phyloP scores from a whole-genome alignment of 1,284 basidiomycete species.

The Cutaneotrichosporon mucoides region DNA sequence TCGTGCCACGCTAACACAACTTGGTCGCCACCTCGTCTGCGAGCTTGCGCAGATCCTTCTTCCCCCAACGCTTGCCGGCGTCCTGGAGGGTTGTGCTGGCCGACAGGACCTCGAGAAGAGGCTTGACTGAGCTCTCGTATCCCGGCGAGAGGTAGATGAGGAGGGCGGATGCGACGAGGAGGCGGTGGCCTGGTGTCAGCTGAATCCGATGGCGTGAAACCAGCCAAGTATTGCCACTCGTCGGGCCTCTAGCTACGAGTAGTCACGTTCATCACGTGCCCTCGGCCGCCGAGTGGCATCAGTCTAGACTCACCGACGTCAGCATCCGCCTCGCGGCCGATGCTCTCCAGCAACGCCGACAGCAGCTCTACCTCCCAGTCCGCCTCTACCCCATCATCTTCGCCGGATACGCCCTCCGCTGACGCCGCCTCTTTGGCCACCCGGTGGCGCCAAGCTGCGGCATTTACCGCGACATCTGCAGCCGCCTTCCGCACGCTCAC shows the following conservation, averaged over 20 bases:
- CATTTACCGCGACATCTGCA: slow-evolving; percentile 74
- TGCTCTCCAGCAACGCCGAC: slow-evolving; percentile 69
- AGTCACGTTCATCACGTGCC: neutral
- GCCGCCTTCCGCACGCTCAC: slow-evolving; percentile 67
- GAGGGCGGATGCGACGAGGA: slow-evolving; percentile 69
- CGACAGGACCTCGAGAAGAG: slow-evolving; percentile 68
- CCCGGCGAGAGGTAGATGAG: slow-evolving; percentile 61
- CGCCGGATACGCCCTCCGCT: slow-evolving; percentile 28
- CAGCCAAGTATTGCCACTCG: too few species aligned
- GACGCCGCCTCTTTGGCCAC: slow-evolving; percentile 49
- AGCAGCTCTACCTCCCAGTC: slow-evolving; percentile 81
- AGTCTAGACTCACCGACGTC: slow-evolving; percentile 64
- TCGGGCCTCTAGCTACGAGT: too few species aligned
- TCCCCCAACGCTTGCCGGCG: slow-evolving; percentile 56
- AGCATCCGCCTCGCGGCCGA: slow-evolving; percentile 66
- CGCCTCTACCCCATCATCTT: slow-evolving; percentile 55
- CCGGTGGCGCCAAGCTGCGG: slow-evolving; percentile 61
- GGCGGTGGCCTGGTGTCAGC: slow-evolving; percentile 61
- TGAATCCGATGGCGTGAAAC: neutral
- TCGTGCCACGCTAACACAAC: slow-evolving; percentile 22
- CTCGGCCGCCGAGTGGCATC: too few species aligned
- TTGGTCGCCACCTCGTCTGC: slow-evolving; percentile 60
- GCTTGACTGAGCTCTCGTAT: slow-evolving; percentile 58
- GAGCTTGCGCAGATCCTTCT: slow-evolving; percentile 58
- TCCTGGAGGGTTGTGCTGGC: slow-evolving; percentile 55